Percentiles rank a stretch among this genome's conserved stretches.
These are phyloP conservation scores for Chrysosporium keratinophilum DNA, from an alignment of 2,329 filamentous ascomycete species.

Conservation along the genomic window DNA sequence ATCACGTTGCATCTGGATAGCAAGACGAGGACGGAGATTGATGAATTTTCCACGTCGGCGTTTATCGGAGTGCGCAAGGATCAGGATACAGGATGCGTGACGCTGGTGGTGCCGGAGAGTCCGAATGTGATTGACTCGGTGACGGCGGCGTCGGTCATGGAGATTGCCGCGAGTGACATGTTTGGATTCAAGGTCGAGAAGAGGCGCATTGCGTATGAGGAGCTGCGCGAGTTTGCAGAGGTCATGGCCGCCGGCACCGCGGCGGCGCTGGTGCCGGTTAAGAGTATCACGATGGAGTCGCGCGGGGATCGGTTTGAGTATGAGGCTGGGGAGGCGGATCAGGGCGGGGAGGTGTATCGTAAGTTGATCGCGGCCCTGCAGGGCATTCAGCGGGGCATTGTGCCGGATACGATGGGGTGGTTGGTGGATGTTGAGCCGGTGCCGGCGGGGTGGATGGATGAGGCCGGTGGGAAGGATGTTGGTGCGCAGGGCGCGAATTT, in stretches of 20 bases:
- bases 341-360: conserved; percentile 55
- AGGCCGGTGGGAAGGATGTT: neutral
- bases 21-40: conserved; percentile 69
- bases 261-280: conserved; percentile 81
- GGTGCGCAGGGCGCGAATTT: neutral
- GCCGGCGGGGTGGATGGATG: conserved; percentile 25
- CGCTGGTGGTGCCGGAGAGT: conserved; percentile 77
- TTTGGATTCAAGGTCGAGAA: conserved; percentile 80
- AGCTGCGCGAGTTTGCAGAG: conserved; percentile 57
- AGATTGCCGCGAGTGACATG: conserved; percentile 49
- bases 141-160: conserved; percentile 66
- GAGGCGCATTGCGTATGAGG: conserved; percentile 52
- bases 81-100: conserved; percentile 46
- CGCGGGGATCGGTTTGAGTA: conserved; percentile 48
- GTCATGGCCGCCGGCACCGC: conserved; percentile 89
- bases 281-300: conserved; percentile 67
- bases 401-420: conserved; percentile 70
- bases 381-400: conserved; percentile 73
- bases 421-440: conserved; percentile 34
- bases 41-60: conserved; percentile 91
- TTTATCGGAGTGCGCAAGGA: conserved; percentile 70
- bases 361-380: conserved; percentile 67
- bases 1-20: conserved; percentile 93
- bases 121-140: conserved; percentile 80
- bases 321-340: conserved; percentile 32